Percentiles rank a stretch among this genome's conserved stretches.
Evolutionary conservation across 345 rosid genomes (phyloP).

Genomic region (Populus pruinosa): DNA sequence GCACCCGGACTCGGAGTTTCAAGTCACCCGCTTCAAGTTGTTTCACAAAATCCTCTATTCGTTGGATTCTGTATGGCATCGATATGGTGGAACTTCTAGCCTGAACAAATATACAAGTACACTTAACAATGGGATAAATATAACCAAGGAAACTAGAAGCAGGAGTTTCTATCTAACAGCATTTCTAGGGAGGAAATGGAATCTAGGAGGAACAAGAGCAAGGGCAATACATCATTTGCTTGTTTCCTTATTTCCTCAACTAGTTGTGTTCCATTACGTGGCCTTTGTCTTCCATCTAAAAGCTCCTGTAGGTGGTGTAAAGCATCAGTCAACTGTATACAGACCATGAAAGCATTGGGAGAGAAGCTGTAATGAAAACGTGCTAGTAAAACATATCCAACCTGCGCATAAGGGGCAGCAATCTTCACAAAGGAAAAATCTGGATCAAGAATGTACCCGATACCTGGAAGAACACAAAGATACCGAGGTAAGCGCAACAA

Average conservation of each 20-base stretch:
- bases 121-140: constrained; percentile 6
- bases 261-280: constrained; percentile 51
- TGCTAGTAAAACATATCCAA: constrained; percentile 14
- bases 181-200: neutral
- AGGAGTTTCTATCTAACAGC: no score
- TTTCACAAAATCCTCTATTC: constrained; percentile 79
- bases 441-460: constrained; percentile 79
- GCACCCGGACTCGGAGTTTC: constrained; percentile 88
- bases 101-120: constrained; percentile 34
- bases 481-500: no score
- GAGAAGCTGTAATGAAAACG: neutral
- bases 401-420: constrained; percentile 97
- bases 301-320: constrained; percentile 58
- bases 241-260: constrained; percentile 82
- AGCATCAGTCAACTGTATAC: constrained; percentile 1
- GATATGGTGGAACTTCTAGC: constrained; percentile 74
- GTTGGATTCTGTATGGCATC: constrained; percentile 82
- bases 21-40: constrained; percentile 90
- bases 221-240: constrained; percentile 68
- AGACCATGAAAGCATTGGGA: neutral
- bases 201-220: neutral
- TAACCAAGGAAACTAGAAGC: neutral
- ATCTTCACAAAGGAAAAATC: constrained; percentile 77
- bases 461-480: constrained; percentile 46
- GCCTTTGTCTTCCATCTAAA: constrained; percentile 57